These are phyloP conservation scores for Lachnellula willkommii DNA, from an alignment of 2,329 filamentous ascomycete genomes.

Conservation along the genomic window DNA sequence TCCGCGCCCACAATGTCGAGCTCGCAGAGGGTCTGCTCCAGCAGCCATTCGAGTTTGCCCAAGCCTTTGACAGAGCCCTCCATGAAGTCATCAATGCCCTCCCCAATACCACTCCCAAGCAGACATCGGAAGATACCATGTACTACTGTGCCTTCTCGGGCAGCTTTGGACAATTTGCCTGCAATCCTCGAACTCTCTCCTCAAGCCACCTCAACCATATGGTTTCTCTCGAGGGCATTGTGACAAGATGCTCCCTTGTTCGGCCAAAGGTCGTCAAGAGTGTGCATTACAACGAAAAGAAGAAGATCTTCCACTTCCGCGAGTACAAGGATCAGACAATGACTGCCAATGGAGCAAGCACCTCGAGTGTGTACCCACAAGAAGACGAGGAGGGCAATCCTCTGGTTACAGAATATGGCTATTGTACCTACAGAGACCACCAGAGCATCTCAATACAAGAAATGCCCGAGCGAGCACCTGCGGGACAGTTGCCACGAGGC, in stretches of 20 bases:
- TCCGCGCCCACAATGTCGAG: conserved; percentile 78
- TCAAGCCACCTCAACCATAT: conserved; percentile 90
- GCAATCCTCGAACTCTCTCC: conserved; percentile 88
- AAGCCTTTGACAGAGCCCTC: conserved; percentile 85
- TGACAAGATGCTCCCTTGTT: conserved; percentile 92
- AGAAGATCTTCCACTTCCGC: conserved; percentile 79
- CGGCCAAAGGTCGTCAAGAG: conserved; percentile 97
- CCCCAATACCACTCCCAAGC: conserved; percentile 67
- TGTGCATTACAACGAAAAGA: conserved; percentile 89
- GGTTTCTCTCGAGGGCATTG: conserved; percentile 96
- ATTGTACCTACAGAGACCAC: conserved; percentile 92
- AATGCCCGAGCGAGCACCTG: conserved; percentile 95
- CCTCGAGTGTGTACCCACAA: conserved; percentile 86
- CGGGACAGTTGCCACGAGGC: conserved; percentile 87
- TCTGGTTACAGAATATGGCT: conserved; percentile 90
- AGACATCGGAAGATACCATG: conserved; percentile 70
- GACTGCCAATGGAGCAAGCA: conserved; percentile 80
- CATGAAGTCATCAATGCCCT: conserved; percentile 82
- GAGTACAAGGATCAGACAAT: conserved; percentile 97
- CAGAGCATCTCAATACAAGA: conserved; percentile 98
- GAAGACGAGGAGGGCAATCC: conserved; percentile 92
- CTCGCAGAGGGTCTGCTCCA: conserved; percentile 74
- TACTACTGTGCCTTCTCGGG: conserved; percentile 98
- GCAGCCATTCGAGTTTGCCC: conserved; percentile 79
- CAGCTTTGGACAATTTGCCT: conserved; percentile 90